Percentiles rank a stretch among this genome's conserved stretches.
phyloP scores from a whole-genome alignment of 352 stramenopile genomes.

The Phytophthora megakarya region DNA sequence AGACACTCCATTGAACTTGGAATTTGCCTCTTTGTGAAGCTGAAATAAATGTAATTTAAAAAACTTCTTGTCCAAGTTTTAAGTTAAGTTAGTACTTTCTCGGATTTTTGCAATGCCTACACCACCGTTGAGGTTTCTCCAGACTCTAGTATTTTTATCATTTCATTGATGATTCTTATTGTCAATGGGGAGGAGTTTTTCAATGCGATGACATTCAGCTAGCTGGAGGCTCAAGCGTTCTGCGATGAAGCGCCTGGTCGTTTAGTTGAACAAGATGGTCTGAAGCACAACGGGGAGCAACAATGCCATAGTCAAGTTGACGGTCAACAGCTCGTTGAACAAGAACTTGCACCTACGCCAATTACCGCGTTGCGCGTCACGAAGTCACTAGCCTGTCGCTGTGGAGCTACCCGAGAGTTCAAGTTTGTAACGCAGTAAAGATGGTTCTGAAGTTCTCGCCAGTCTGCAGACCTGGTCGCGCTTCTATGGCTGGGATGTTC shows the following conservation, averaged over 20 bases:
- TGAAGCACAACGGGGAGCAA: background rate
- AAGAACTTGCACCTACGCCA: background rate
- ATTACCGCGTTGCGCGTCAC: slow-evolving; percentile 16
- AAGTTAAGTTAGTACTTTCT: too few relatives aligned
- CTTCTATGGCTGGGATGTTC: background rate
- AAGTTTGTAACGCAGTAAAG: slow-evolving; percentile 16
- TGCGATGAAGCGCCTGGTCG: background rate
- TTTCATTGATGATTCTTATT: too few relatives aligned
- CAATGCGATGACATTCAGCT: too few relatives aligned
- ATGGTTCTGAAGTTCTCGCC: slow-evolving; percentile 8
- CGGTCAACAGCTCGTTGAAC: background rate
- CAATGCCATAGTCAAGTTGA: background rate
- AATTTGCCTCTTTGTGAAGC: too few relatives aligned
- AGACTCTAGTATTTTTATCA: too few relatives aligned
- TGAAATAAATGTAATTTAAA: too few relatives aligned
- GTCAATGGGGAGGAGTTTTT: too few relatives aligned
- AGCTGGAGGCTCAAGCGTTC: too few relatives aligned
- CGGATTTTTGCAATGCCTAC: too few relatives aligned
- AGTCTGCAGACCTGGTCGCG: slow-evolving; percentile 4
- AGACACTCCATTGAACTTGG: too few relatives aligned
- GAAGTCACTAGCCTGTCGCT: background rate
- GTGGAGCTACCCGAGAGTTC: background rate
- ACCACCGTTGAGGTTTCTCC: too few relatives aligned
- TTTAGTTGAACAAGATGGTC: background rate
- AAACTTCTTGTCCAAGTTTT: too few relatives aligned